A percentile compares a stretch with the other conserved stretches of the same genome.
Conservation (phyloP, 1,284 basidiomycete species). For the Cutaneotrichosporon arboriforme region DNA sequence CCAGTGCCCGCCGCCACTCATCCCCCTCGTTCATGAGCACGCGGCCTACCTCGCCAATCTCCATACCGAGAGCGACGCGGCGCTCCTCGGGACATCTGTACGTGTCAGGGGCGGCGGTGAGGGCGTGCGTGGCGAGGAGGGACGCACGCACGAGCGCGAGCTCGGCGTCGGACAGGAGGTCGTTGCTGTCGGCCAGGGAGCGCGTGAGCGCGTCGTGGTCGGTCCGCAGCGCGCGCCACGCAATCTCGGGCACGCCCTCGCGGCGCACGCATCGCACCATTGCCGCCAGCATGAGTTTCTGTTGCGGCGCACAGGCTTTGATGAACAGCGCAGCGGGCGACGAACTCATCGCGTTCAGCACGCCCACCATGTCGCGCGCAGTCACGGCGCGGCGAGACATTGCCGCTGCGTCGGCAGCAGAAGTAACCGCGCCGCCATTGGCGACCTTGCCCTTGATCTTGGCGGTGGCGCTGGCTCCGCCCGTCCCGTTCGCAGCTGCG, state of each 20-base stretch:
- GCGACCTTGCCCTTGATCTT: neutral
- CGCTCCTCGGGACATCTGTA: constrained; percentile 37
- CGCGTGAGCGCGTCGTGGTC: constrained; percentile 45
- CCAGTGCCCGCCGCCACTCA: constrained; percentile 43
- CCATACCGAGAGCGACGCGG: constrained; percentile 45
- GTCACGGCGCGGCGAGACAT: constrained; percentile 56
- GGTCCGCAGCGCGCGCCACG: constrained; percentile 59
- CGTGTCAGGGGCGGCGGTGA: constrained; percentile 34
- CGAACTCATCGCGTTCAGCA: constrained; percentile 85
- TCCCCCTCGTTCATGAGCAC: constrained; percentile 49
- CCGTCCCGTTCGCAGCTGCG: neutral
- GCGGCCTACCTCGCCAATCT: constrained; percentile 47
- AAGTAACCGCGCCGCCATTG: neutral
- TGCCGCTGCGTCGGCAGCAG: too few relatives aligned
- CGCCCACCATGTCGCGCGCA: constrained; percentile 68
- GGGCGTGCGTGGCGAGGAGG: constrained; percentile 38
- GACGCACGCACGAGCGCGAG: constrained; percentile 37
- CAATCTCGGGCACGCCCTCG: constrained; percentile 80
- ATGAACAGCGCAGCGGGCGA: constrained; percentile 81
- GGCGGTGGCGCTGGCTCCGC: neutral
- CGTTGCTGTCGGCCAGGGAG: constrained; percentile 36
- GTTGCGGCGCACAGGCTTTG: constrained; percentile 72
- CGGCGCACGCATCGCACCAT: constrained; percentile 75
- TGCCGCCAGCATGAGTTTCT: constrained; percentile 82
- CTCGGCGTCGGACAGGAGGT: constrained; percentile 40